Base-by-base conservation (phyloP, 805 yeast species). In the Saccharomyces paradoxus region DNA sequence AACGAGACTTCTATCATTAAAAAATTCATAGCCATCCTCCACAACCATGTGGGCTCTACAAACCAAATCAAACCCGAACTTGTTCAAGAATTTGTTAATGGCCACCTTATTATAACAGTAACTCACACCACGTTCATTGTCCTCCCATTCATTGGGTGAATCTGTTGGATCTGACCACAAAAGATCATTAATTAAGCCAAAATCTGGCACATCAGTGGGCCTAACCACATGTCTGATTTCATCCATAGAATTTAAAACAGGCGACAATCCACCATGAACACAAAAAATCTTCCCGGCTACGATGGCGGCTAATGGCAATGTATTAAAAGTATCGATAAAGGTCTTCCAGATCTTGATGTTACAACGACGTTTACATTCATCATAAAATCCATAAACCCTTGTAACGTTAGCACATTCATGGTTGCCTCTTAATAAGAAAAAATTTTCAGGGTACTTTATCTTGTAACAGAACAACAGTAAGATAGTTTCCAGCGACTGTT, bases 401-500 rank as follows among this genome's bases (percentile, higher is more conserved):
- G 98, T 92, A 54, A 94, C 96, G 66, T 89, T 89, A 22, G 99
- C 97, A 71, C 96, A 89, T 74, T 94, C 99, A 73, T 94, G 99
- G 71, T 94, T 94, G 22, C 99, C 99, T 62, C 99, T 77, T 47
- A 94, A 76, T 56, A 94, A 72, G 70, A 92, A 94, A 71, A 94
- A 91, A 72, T 92, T 92, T 66, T 94, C 97, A 0, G 99, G 98
- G 65, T 90, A 92, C 70, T 92, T 92, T 71, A 94, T 91, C 70
- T 94, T 94, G 75, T 89, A 94, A 71, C 97, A 91, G 52, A 94
- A 76, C 56, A 94, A 75, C 50, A 94, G 75, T 57, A 92, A 74
- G 24, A 94, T 90, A 0, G 99, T 94, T 70, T 94, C 99, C 55
- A 94, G 74, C 3, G 95, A 86, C 72, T 94, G 99, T 71, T 94